Percentiles rank a stretch among this genome's conserved stretches.
Evolutionary conservation across 2,329 filamentous ascomycete species (phyloP).

Genomic region (Teratosphaeria pseudoeucalypti): DNA sequence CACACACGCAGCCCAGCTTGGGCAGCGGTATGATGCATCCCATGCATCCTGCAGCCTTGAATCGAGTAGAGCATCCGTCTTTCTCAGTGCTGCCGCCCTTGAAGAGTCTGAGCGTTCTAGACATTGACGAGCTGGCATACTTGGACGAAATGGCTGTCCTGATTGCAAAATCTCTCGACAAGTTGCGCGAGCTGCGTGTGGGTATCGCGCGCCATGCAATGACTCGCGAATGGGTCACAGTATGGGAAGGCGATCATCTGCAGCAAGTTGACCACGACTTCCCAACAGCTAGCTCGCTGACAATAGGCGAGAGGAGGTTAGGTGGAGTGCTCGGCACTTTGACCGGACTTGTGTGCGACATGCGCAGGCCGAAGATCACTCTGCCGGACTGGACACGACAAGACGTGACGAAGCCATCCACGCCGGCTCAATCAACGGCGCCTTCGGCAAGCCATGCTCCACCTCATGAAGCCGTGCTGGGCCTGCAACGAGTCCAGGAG

Average conservation of each 20-base stretch:
- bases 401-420: not conserved
- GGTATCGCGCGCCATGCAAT: conserved; percentile 53
- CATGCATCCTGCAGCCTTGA: conserved; percentile 26
- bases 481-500: not conserved
- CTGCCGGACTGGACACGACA: conserved; percentile 12
- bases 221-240: conserved; percentile 45
- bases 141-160: conserved; percentile 72
- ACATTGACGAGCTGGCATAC: conserved; percentile 75
- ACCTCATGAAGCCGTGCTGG: not conserved
- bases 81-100: conserved; percentile 68
- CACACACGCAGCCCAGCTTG: conserved; percentile 5
- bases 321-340: conserved; percentile 60
- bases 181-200: conserved; percentile 60
- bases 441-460: too few relatives aligned
- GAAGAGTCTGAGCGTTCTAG: conserved; percentile 64
- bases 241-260: conserved; percentile 53
- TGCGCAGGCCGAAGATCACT: conserved; percentile 27
- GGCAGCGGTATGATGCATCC: conserved; percentile 3
- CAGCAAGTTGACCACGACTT: conserved; percentile 56
- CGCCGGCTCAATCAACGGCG: not conserved
- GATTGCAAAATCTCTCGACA: conserved; percentile 57
- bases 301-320: conserved; percentile 51
- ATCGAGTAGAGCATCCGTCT: conserved; percentile 64
- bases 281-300: conserved; percentile 34
- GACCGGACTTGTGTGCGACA: conserved; percentile 56